phyloP scores from a whole-genome alignment of 345 rosid genomes.

The Diplotaxis tenuifolia region DNA sequence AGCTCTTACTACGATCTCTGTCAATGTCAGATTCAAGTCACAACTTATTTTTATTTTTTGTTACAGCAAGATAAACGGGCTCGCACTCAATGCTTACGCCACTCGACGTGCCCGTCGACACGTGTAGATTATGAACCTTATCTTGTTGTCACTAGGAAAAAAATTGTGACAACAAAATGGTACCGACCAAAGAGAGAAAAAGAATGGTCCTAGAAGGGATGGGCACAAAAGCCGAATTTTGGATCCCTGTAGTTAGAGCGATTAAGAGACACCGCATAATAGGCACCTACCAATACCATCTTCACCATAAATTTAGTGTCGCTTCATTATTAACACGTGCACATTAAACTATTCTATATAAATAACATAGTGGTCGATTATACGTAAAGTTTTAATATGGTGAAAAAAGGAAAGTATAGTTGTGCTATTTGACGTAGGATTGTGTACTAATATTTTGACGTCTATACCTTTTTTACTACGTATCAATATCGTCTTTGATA shows the following conservation, averaged over 20 bases:
- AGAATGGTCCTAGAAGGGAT: not conserved
- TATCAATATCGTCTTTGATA: not conserved
- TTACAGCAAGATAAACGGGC: not conserved
- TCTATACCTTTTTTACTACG: not conserved
- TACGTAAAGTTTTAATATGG: not conserved
- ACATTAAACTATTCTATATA: not conserved
- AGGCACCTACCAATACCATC: too few relatives aligned
- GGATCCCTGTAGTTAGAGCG: too few relatives aligned
- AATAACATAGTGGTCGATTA: not conserved
- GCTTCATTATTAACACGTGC: not conserved
- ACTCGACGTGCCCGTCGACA: not conserved
- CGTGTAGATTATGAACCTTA: not conserved
- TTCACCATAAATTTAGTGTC: not conserved
- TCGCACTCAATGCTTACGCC: slow-evolving; percentile 1
- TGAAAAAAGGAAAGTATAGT: not conserved
- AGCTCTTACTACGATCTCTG: too few relatives aligned
- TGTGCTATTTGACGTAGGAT: not conserved
- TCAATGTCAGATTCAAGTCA: not conserved
- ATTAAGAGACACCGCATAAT: too few relatives aligned
- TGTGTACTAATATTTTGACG: not conserved
- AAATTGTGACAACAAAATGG: slow-evolving; percentile 2
- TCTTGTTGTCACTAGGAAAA: not conserved
- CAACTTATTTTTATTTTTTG: not conserved
- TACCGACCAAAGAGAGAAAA: not conserved
- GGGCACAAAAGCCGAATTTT: not conserved